Percentiles rank a stretch among this genome's conserved stretches.
These are phyloP conservation scores for Mesotaenium endlicherianum DNA, from an alignment of 139 green algal species.

Conservation along the genomic window DNA sequence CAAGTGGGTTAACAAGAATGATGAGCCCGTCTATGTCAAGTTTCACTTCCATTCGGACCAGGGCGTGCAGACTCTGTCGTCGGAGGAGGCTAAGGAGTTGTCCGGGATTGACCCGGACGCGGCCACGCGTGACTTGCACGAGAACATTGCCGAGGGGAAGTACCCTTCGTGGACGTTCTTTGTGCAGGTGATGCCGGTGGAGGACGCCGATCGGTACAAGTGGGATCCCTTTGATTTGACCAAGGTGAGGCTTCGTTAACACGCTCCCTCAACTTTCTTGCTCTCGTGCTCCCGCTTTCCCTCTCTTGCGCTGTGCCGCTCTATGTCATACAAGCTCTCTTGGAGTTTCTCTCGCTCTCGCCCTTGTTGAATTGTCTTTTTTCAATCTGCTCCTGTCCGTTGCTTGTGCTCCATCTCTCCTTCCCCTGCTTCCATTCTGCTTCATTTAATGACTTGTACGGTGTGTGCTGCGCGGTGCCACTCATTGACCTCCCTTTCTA, in stretches of 20 bases:
- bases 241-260: slow-evolving; percentile 5
- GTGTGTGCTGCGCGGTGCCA: no score
- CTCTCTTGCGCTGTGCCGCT: background rate
- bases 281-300: background rate
- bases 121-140: slow-evolving; percentile 11
- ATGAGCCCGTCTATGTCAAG: slow-evolving; percentile 28
- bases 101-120: slow-evolving; percentile 10
- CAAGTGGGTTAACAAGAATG: slow-evolving; percentile 40
- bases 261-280: background rate
- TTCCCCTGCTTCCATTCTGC: no score
- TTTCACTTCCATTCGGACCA: slow-evolving; percentile 44
- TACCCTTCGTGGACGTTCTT: slow-evolving; percentile 43
- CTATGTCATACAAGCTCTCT: background rate
- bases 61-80: slow-evolving; percentile 29
- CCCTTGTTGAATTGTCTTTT: background rate
- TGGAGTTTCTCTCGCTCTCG: background rate
- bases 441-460: no score
- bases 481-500: no score
- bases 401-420: no score
- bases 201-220: slow-evolving; percentile 9
- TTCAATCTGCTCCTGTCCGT: no score
- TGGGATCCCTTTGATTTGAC: slow-evolving; percentile 51
- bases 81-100: slow-evolving; percentile 30
- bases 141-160: slow-evolving; percentile 16
- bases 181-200: slow-evolving; percentile 34